Evolutionary conservation across 768 basidiomycete species (phyloP).

Genomic region (Mycena venus): DNA sequence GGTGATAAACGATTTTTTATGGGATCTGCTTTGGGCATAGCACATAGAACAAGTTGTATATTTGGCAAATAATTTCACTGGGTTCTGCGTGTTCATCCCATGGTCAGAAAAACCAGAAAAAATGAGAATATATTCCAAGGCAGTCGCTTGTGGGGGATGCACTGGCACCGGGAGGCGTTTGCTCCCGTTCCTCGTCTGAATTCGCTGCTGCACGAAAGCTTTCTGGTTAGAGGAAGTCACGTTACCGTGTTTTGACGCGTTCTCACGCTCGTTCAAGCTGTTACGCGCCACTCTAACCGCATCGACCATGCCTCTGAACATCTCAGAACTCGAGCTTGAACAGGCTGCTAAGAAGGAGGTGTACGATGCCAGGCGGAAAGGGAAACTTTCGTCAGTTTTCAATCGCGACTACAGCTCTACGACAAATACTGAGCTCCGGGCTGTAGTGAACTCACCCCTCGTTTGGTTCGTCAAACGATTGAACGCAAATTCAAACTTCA

Average conservation of each 20-base stretch:
- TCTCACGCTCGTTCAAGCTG: neutral
- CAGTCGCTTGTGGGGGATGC: too few relatives aligned
- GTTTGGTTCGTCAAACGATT: slow-evolving; percentile 63
- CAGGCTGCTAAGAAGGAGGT: slow-evolving; percentile 11
- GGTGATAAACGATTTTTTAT: neutral
- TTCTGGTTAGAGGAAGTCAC: too few relatives aligned
- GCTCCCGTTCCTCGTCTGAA: too few relatives aligned
- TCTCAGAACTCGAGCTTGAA: slow-evolving; percentile 2
- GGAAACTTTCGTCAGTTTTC: neutral
- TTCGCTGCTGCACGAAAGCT: too few relatives aligned
- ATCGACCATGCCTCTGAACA: neutral
- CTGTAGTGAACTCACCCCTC: slow-evolving; percentile 59
- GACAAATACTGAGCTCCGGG: neutral
- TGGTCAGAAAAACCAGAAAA: too few relatives aligned
- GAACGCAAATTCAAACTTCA: slow-evolving; percentile 62
- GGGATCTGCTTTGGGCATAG: too few relatives aligned
- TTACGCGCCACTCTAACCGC: neutral
- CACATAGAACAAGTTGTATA: too few relatives aligned
- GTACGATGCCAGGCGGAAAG: neutral
- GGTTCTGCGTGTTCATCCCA: too few relatives aligned
- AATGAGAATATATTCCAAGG: too few relatives aligned
- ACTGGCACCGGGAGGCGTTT: too few relatives aligned
- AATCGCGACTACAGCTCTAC: neutral
- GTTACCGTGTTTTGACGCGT: slow-evolving; percentile 1
- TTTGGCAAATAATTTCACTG: too few relatives aligned